Evolutionary conservation across 2,329 filamentous ascomycete species (phyloP).

Genomic region (Aspergillus bombycis): DNA sequence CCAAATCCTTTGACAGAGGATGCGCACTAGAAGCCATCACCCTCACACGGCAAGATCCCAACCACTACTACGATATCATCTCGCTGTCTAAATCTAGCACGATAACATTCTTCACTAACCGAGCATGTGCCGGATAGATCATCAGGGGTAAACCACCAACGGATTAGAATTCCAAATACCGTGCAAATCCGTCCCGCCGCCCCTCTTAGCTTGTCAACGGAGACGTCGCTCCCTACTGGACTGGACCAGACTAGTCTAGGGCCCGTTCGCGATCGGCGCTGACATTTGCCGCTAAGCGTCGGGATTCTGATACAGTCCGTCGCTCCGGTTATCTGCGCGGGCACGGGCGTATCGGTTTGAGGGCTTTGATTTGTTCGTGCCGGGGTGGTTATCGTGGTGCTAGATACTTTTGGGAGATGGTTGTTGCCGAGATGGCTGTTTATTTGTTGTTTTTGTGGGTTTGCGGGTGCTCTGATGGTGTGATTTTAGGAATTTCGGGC

Average conservation of each 20-base stretch:
- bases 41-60: background rate
- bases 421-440: too few relatives aligned
- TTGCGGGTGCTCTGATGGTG: too few relatives aligned
- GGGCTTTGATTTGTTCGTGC: background rate
- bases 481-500: too few relatives aligned
- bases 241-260: background rate
- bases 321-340: background rate
- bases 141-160: background rate
- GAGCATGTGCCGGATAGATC: background rate
- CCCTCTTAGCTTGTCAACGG: background rate
- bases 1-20: background rate
- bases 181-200: background rate
- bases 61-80: background rate
- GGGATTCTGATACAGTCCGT: slow-evolving; percentile 5
- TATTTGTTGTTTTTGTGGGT: background rate
- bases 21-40: background rate
- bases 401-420: background rate
- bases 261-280: slow-evolving; percentile 9
- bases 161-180: background rate
- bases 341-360: background rate
- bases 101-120: background rate
- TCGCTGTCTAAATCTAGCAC: background rate
- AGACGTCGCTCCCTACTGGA: background rate
- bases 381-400: background rate
- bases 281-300: slow-evolving; percentile 5